phyloP scores from a whole-genome alignment of 2,329 filamentous ascomycete species.

The Huntiella savannae region DNA sequence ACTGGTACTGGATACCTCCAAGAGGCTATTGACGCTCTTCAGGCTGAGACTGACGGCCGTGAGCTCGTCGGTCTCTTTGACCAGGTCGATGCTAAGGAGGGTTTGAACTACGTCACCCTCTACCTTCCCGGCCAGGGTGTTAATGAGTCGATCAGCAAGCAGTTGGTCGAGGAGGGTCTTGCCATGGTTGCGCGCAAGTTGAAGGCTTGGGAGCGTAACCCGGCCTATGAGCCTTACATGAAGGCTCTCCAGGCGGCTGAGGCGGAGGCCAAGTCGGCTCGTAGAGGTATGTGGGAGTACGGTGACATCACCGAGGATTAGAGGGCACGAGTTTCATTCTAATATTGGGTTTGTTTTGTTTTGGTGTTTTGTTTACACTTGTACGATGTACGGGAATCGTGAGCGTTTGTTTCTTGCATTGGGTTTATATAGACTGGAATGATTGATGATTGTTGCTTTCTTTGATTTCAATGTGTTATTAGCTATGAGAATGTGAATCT shows the following conservation, averaged over 20 bases:
- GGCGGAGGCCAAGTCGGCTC: conserved; percentile 57
- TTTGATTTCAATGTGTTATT: background rate
- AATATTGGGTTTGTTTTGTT: conserved; percentile 8
- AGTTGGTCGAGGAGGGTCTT: conserved; percentile 64
- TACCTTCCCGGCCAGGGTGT: conserved; percentile 55
- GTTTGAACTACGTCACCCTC: conserved; percentile 67
- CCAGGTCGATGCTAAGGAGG: conserved; percentile 58
- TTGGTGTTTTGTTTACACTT: background rate
- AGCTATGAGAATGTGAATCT: too few species aligned
- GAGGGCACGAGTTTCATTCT: conserved; percentile 13
- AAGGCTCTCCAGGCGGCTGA: conserved; percentile 55
- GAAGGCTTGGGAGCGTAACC: conserved; percentile 69
- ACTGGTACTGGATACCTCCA: conserved; percentile 61
- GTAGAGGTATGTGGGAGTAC: conserved; percentile 94
- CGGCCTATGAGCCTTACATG: conserved; percentile 49
- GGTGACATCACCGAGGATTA: conserved; percentile 87
- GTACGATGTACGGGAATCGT: background rate
- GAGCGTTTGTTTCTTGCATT: background rate
- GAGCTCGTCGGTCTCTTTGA: conserved; percentile 84
- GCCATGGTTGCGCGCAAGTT: conserved; percentile 86
- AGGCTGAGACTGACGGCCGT: conserved; percentile 53
- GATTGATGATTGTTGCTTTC: background rate
- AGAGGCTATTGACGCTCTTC: conserved; percentile 60
- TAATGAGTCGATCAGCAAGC: conserved; percentile 73
- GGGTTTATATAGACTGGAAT: background rate